These are phyloP conservation scores for Capronia americana DNA, from an alignment of 2,329 filamentous ascomycete species.

Conservation along the genomic window DNA sequence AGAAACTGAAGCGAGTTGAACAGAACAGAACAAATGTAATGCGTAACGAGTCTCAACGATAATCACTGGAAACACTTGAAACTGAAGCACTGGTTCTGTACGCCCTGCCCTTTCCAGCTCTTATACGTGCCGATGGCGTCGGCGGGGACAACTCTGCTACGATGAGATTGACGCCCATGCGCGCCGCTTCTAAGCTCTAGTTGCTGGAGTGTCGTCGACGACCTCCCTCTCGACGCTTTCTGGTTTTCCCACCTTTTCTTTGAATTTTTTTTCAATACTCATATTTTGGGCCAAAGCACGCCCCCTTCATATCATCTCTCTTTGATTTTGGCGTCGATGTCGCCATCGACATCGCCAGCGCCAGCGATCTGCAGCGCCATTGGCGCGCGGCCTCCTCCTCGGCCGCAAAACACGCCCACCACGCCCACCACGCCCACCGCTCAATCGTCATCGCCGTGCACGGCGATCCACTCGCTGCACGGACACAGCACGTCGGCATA, in stretches of 20 bases:
- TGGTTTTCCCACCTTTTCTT: neutral
- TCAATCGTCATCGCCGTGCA: conserved; percentile 22
- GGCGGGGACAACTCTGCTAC: neutral
- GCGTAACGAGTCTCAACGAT: neutral
- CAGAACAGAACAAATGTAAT: no score
- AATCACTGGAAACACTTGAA: neutral
- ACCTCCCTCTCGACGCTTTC: neutral
- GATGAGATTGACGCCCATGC: neutral
- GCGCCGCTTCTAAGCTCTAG: neutral
- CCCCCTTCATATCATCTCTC: neutral
- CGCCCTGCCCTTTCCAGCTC: neutral
- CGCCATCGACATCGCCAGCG: neutral
- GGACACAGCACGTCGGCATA: conserved; percentile 38
- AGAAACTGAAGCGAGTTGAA: no score
- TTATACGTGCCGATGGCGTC: neutral
- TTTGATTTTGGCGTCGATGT: neutral
- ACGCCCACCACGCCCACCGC: neutral
- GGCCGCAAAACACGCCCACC: no score
- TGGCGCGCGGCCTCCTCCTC: neutral
- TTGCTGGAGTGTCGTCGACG: neutral
- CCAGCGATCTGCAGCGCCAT: neutral
- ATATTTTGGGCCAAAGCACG: neutral
- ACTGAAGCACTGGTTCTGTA: neutral
- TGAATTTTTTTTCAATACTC: neutral
- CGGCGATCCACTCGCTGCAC: conserved; percentile 31